phyloP scores from a whole-genome alignment of 345 rosid genomes.

The Sisymbrium altissimum region DNA sequence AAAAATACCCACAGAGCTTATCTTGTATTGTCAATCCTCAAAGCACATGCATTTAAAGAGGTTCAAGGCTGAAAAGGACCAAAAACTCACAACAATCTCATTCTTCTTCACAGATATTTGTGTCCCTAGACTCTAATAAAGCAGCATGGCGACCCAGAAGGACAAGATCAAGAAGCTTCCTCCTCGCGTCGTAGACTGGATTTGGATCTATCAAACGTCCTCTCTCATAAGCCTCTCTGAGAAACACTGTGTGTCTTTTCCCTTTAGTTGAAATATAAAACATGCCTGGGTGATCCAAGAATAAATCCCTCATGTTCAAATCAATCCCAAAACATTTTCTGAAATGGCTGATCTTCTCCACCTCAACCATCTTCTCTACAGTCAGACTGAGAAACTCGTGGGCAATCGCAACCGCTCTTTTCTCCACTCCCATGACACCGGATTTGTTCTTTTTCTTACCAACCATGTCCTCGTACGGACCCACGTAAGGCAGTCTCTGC shows the following conservation, averaged over 20 bases:
- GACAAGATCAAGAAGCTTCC: slow-evolving; percentile 83
- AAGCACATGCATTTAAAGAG: neutral
- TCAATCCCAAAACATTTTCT: slow-evolving; percentile 79
- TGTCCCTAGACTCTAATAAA: slow-evolving; percentile 29
- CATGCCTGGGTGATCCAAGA: slow-evolving; percentile 89
- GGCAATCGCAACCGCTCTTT: slow-evolving; percentile 68
- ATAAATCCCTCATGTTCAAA: slow-evolving; percentile 76
- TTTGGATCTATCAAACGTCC: slow-evolving; percentile 61
- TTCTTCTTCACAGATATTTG: slow-evolving; percentile 30
- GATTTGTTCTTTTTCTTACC: slow-evolving; percentile 50
- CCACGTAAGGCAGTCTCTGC: slow-evolving; percentile 68
- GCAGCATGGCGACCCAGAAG: slow-evolving; percentile 59
- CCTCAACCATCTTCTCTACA: slow-evolving; percentile 89
- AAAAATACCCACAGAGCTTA: neutral
- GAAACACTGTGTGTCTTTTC: slow-evolving; percentile 74
- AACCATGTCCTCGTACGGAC: slow-evolving; percentile 65
- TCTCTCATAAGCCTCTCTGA: slow-evolving; percentile 86
- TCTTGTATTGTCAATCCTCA: neutral
- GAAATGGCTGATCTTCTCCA: slow-evolving; percentile 91
- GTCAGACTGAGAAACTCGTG: slow-evolving; percentile 84
- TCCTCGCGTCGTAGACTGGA: slow-evolving; percentile 63
- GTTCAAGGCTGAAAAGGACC: neutral
- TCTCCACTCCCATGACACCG: slow-evolving; percentile 53
- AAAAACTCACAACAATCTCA: neutral
- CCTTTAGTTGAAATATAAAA: slow-evolving; percentile 85